phyloP scores from a whole-genome alignment of 208 protist genomes.

The Leishmania martiniquensis region DNA sequence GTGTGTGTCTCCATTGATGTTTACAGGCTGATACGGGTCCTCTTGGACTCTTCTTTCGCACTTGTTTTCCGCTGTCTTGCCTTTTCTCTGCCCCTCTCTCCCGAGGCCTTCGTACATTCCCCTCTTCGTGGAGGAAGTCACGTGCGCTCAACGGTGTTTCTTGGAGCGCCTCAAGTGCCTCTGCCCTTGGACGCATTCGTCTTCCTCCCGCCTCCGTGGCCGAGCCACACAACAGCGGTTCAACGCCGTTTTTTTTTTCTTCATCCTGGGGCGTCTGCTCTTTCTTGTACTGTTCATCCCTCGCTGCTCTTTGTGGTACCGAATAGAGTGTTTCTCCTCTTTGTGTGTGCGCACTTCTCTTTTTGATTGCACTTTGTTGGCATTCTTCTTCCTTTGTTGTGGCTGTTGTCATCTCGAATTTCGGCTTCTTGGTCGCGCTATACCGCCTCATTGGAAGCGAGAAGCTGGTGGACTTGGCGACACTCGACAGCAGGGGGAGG shows the following conservation, averaged over 20 bases:
- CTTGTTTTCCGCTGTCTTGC: background rate
- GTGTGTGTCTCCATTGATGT: background rate
- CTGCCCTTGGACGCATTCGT: background rate
- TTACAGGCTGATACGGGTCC: background rate
- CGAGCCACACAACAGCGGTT: no score
- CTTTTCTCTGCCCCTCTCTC: no score
- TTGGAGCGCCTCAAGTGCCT: background rate
- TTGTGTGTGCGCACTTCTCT: background rate
- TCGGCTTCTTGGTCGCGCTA: background rate
- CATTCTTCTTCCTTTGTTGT: background rate
- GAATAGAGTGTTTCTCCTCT: background rate
- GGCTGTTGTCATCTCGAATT: background rate
- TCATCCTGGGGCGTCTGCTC: background rate
- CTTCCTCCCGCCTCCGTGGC: no score
- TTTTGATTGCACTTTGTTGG: background rate
- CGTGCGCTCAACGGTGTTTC: background rate
- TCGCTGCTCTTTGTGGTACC: background rate
- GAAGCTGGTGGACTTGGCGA: background rate
- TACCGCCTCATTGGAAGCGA: background rate
- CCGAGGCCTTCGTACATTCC: background rate
- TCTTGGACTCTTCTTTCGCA: background rate
- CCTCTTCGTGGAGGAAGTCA: background rate
- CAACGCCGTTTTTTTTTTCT: constrained; percentile 1
- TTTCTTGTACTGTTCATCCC: background rate
- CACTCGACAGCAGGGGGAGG: background rate